Percentiles rank a stretch among this genome's conserved stretches.
phyloP scores from a whole-genome alignment of 768 basidiomycete species.

The Tylopilus balloui region DNA sequence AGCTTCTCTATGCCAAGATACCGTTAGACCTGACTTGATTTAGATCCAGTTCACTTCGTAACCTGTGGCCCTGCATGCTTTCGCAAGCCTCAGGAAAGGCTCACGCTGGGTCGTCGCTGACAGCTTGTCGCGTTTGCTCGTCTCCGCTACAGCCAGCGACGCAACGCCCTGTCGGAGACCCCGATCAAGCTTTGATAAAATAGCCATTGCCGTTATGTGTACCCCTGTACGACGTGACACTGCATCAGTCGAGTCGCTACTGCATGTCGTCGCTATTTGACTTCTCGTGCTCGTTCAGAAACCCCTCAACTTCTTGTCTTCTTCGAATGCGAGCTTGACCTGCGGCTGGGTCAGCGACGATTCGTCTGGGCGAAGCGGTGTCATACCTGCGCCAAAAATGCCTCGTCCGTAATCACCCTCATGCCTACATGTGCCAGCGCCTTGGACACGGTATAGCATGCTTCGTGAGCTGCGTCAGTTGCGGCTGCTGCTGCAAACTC shows the following conservation, averaged over 20 bases:
- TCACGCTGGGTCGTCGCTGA: no score
- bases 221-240: background rate
- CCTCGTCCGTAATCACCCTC: conserved; percentile 63
- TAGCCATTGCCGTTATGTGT: background rate
- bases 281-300: background rate
- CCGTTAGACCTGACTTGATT: no score
- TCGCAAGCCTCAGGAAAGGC: no score
- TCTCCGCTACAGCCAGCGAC: no score
- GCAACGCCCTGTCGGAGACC: background rate
- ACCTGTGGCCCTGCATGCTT: no score
- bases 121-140: background rate
- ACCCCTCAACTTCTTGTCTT: conserved; percentile 32
- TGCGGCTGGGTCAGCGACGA: conserved; percentile 17
- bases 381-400: conserved; percentile 54
- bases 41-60: no score
- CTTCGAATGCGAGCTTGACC: conserved; percentile 49
- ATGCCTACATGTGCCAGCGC: conserved; percentile 68
- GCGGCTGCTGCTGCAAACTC: conserved; percentile 64
- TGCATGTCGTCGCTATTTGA: background rate
- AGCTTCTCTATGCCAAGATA: no score
- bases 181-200: background rate
- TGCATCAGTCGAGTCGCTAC: background rate
- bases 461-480: conserved; percentile 57
- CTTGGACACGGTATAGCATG: conserved; percentile 63
- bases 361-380: background rate